Base-by-base conservation (phyloP, 2,329 filamentous ascomycete species). In the Fusarium tricinctum region DNA sequence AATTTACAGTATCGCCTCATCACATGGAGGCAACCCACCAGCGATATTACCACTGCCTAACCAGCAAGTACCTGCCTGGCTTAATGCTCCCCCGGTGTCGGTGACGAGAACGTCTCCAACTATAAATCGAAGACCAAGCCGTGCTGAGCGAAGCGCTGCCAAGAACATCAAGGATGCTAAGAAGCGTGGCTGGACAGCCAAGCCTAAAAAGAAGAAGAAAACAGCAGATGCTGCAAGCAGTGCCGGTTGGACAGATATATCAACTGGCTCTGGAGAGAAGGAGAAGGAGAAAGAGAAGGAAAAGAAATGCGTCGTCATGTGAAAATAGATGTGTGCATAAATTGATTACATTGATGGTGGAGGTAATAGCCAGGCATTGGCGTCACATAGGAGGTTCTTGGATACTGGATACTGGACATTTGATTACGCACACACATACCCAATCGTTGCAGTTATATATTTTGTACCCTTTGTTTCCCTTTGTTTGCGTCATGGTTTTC, bases 121-220 rank as follows among this genome's bases (percentile, higher is more conserved):
- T 42, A 75, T 88, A 8, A 81, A 76, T 56, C 79, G 86, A 33
- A 82, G 81, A 26, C 81, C 81, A 38, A 89, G 86, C 70, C 83
- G 88, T 40, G 87, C 87, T 3, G 85, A 87, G 73, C 81, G 86
- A 28, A 88, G 87, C 58, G 88, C 88, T 8, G 83, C 86, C 12
- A 89, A 86, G 77, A 90, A 90, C 68, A 86, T 90, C 28, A 82
- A 84, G 19, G 87, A 89, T 63, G 88, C 88, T 2, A 87, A 84
- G 78, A 83, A 82, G 70, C 82, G 81, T 32, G 87, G 88, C 1
- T 90, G 88, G 87, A 81, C 76, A 38, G 78, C 80, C 59, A 78
- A 80, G 68, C 67, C 68, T 57, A 80, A 75, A 63, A 83, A 80
- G 69, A 78, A 78, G 49, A 81, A 78, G 70, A 78, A 78, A 55